Evolutionary conservation across 2,329 filamentous ascomycete genomes (phyloP).

Genomic region (Scedosporium minutisporum): DNA sequence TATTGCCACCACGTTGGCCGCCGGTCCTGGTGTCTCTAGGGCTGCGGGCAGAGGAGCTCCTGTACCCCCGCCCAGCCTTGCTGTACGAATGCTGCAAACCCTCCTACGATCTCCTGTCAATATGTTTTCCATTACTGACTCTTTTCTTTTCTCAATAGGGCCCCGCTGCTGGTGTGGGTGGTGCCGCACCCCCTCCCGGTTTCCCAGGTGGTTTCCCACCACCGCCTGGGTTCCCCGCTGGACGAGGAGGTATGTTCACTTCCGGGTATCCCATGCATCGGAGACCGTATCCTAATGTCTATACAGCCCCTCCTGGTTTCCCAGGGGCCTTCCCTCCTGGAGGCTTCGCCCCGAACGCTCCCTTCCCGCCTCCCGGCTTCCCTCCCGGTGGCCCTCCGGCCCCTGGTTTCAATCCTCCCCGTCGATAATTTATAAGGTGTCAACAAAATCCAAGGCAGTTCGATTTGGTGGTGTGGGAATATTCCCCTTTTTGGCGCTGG

Average conservation of each 20-base stretch:
- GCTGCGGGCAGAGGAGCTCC: conserved; percentile 75
- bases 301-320: conserved; percentile 37
- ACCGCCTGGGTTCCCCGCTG: conserved; percentile 33
- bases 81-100: conserved; percentile 38
- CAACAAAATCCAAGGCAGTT: background rate
- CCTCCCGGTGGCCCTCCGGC: conserved; percentile 37
- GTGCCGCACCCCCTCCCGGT: conserved; percentile 53
- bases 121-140: conserved; percentile 12
- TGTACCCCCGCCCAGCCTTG: conserved; percentile 62
- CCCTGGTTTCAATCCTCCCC: conserved; percentile 69
- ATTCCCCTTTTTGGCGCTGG: background rate
- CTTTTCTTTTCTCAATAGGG: conserved; percentile 34
- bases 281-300: conserved; percentile 20
- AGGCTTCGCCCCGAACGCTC: conserved; percentile 35
- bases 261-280: conserved; percentile 2
- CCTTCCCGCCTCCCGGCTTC: conserved; percentile 42
- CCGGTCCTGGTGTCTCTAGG: conserved; percentile 82
- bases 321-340: conserved; percentile 37
- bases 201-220: conserved; percentile 22
- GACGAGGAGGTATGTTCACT: conserved; percentile 43
- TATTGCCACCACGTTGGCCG: conserved; percentile 59
- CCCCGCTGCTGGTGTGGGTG: conserved; percentile 80
- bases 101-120: background rate
- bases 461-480: background rate
- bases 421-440: conserved; percentile 35